Conservation (phyloP, 1,284 basidiomycete species). For the Tilletia walkeri region DNA sequence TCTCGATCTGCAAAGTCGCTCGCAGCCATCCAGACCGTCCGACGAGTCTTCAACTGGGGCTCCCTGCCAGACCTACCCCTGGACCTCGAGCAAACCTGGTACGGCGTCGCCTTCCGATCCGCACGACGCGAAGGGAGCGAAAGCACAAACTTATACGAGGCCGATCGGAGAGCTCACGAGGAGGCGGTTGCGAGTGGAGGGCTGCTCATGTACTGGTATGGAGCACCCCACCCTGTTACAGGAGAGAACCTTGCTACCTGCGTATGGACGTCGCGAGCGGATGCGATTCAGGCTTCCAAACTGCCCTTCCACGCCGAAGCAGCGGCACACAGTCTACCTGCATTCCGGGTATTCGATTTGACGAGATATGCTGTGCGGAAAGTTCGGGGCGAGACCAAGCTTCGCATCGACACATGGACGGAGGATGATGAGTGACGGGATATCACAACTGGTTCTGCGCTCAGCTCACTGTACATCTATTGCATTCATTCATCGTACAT, state of each 20-base stretch:
- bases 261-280: conserved; percentile 40
- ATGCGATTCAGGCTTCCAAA: conserved; percentile 29
- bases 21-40: conserved; percentile 14
- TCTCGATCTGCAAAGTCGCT: conserved; percentile 19
- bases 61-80: conserved; percentile 26
- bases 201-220: conserved; percentile 51
- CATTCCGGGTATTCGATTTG: conserved; percentile 41
- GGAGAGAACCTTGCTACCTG: conserved; percentile 50
- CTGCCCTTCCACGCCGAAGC: conserved; percentile 38
- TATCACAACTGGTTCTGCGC: too few species aligned
- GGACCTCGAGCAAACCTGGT: conserved; percentile 30
- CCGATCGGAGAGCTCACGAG: conserved; percentile 43
- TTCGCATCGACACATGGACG: conserved; percentile 39
- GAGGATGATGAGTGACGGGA: not conserved
- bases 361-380: conserved; percentile 39
- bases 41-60: conserved; percentile 42
- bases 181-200: conserved; percentile 44
- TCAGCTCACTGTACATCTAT: too few species aligned
- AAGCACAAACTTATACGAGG: conserved; percentile 37
- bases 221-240: conserved; percentile 31
- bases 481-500: too few species aligned
- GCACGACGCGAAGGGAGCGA: conserved; percentile 31
- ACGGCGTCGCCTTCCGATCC: conserved; percentile 48
- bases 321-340: conserved; percentile 28
- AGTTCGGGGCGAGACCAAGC: conserved; percentile 53